phyloP scores from a whole-genome alignment of 1,284 basidiomycete species.

The Cystobasidiaceae sp. region DNA sequence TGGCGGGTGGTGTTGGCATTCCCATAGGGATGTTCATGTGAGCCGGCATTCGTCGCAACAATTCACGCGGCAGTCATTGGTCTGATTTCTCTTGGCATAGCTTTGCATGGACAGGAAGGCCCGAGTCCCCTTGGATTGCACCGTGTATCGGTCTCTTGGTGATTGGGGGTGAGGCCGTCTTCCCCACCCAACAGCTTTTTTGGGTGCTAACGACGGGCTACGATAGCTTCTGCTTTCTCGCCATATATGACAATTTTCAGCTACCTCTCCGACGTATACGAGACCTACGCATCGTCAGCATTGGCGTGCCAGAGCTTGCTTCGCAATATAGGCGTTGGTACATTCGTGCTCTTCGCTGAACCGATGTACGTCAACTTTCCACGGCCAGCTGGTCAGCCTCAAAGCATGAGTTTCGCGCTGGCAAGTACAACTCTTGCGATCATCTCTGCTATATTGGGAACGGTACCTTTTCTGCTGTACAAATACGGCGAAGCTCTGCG shows the following conservation, averaged over 20 bases:
- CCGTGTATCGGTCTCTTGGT: conserved; percentile 13
- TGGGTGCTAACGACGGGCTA: too few species aligned
- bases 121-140: conserved; percentile 4
- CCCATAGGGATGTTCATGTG: conserved; percentile 27
- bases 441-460: conserved; percentile 39
- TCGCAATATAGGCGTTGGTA: conserved; percentile 11
- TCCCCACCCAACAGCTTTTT: too few species aligned
- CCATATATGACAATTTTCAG: conserved; percentile 39
- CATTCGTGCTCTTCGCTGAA: conserved; percentile 23
- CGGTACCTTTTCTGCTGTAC: conserved; percentile 41
- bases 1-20: conserved; percentile 14
- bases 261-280: conserved; percentile 35
- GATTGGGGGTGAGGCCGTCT: neutral
- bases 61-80: too few species aligned
- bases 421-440: conserved; percentile 38
- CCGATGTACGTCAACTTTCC: conserved; percentile 35
- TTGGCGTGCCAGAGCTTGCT: conserved; percentile 41
- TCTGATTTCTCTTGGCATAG: neutral
- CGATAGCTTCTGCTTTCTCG: conserved; percentile 34
- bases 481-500: conserved; percentile 5
- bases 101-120: conserved; percentile 22
- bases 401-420: conserved; percentile 41
- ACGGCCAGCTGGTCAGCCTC: neutral
- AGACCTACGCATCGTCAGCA: conserved; percentile 41
- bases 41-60: too few species aligned